Base-by-base conservation (phyloP, 148 eudicot species). In the Silene conica region DNA sequence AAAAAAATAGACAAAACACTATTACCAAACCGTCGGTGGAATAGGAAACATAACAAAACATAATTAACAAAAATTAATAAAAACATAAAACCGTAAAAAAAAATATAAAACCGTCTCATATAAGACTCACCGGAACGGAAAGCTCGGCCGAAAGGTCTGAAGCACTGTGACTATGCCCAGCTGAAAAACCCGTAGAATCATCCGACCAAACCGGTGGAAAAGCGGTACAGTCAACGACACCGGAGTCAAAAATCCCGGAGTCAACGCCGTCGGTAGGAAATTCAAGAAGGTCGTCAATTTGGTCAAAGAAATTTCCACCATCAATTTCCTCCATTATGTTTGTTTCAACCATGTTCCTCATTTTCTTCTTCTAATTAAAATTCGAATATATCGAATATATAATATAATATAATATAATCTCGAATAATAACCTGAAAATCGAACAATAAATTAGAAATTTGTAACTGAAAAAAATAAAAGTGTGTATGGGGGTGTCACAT, bases 91-190 rank as follows among this genome's bases (percentile, higher is more conserved):
- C 20, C 5, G 0, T 3, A 46, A 38, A 16, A 46, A 38, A 16
- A 1, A 23, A n/a, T 19, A 0, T 50, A 15, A 50, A 2, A 50
- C 55, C 16, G 55, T 50, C 15, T 50, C 18, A 50, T 11, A 50
- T 50, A 15, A 50, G 16, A 59, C 88, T 87, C 80, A 92, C 97
- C 82, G 96, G 98, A 82, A 92, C 89, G 16, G 96, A 80, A 67
- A 90, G 91, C 60, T 92, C 85, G 1, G 96, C 85, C 5, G 96
- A 87, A 48, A 90, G 90, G 82, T 85, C 93, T 2, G 96, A 79
- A 0, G 86, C 87, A 55, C 75, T 62, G 61, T 77, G 78, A 52
- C 69, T 48, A 38, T 82, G 61, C 50, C 69, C 61, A 68, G 73
- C 81, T 34, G 89, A 78, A 75, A 92, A 86, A 67, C 75, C 84